Conservation (phyloP, 1,284 basidiomycete genomes). For the Ganoderma sp. region DNA sequence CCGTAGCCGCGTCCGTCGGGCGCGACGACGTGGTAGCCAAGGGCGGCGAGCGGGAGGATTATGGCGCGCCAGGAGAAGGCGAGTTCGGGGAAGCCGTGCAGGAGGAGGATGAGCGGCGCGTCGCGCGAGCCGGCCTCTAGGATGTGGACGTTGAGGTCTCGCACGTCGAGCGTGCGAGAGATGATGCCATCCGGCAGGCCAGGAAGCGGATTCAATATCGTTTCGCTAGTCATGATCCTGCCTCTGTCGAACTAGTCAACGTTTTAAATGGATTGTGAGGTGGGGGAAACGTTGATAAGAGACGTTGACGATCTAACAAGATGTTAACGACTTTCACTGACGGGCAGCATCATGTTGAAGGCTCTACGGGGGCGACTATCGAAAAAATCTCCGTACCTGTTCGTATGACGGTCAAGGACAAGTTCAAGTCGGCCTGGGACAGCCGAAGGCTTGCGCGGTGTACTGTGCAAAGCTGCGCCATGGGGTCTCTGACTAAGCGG, state of each 20-base stretch:
- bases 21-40: slow-evolving; percentile 46
- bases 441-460: no score
- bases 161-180: slow-evolving; percentile 35
- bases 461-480: neutral
- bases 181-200: slow-evolving; percentile 27
- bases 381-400: no score
- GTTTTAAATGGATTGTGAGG: no score
- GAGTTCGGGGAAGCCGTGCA: slow-evolving; percentile 72
- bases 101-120: slow-evolving; percentile 57
- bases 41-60: slow-evolving; percentile 53
- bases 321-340: no score
- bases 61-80: slow-evolving; percentile 68
- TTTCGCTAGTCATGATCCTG: neutral
- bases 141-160: slow-evolving; percentile 56
- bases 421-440: no score
- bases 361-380: no score
- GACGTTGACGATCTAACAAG: no score
- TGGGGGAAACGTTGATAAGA: no score
- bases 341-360: no score
- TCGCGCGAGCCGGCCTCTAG: slow-evolving; percentile 52
- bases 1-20: slow-evolving; percentile 45
- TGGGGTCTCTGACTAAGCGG: neutral
- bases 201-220: neutral
- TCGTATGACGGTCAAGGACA: no score
- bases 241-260: no score